Evolutionary conservation across 495 filamentous ascomycete genomes (phyloP).

Genomic region (Parmelia sp.): DNA sequence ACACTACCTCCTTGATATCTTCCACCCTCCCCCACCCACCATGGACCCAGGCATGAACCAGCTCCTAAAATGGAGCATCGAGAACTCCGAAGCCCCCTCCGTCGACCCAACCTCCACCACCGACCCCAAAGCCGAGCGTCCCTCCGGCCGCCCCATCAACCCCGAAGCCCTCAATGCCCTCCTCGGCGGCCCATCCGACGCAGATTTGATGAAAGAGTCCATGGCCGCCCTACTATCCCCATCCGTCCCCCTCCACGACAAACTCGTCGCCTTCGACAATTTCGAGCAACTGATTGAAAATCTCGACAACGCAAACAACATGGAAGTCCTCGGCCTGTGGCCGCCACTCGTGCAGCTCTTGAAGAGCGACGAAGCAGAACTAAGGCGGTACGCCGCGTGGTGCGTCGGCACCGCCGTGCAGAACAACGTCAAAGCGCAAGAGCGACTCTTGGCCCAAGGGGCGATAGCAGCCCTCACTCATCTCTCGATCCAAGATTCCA

Average conservation of each 20-base stretch:
- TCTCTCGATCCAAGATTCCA: conserved; percentile 53
- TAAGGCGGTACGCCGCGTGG: conserved; percentile 81
- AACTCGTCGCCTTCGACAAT: conserved; percentile 88
- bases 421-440: conserved; percentile 82
- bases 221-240: conserved; percentile 64
- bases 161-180: conserved; percentile 63
- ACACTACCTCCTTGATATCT: too few relatives aligned
- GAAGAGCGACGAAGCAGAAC: conserved; percentile 56
- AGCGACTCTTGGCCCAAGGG: conserved; percentile 64
- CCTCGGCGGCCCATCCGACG: conserved; percentile 76
- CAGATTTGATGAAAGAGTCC: conserved; percentile 77
- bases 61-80: conserved; percentile 90
- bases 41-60: conserved; percentile 59
- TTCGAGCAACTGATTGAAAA: conserved; percentile 87
- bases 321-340: conserved; percentile 74
- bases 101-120: conserved; percentile 32
- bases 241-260: conserved; percentile 64
- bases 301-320: conserved; percentile 93
- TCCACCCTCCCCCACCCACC: conserved; percentile 25
- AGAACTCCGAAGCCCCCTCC: conserved; percentile 56
- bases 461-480: conserved; percentile 62
- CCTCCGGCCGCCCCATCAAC: conserved; percentile 45
- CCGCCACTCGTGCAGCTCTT: conserved; percentile 65
- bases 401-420: conserved; percentile 91
- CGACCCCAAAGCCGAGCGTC: conserved; percentile 39